Evolutionary conservation across 768 basidiomycete species (phyloP).

Genomic region (Termitomyces heimii): DNA sequence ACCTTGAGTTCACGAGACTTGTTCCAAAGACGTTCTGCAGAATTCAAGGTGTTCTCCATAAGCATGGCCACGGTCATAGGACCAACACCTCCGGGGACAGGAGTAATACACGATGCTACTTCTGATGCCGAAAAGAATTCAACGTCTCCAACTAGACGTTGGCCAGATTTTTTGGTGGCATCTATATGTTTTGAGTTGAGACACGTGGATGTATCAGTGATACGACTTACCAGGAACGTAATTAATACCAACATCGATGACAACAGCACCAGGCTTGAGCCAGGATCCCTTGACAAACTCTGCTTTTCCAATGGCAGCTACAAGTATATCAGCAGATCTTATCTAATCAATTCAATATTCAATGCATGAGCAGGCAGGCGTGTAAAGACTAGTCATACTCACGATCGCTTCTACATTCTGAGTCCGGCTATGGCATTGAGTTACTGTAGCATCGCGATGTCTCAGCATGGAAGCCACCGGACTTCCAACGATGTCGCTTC

Average conservation of each 20-base stretch:
- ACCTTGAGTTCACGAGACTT: slow-evolving; percentile 59
- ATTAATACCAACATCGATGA: slow-evolving; percentile 98
- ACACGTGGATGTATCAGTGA: not conserved
- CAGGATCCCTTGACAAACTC: slow-evolving; percentile 89
- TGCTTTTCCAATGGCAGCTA: slow-evolving; percentile 95
- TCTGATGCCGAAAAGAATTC: slow-evolving; percentile 72
- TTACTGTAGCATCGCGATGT: slow-evolving; percentile 91
- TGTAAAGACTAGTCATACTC: slow-evolving; percentile 20
- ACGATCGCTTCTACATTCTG: slow-evolving; percentile 77
- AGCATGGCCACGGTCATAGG: slow-evolving; percentile 99
- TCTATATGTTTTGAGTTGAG: slow-evolving; percentile 37
- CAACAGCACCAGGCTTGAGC: slow-evolving; percentile 92
- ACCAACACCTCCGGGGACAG: slow-evolving; percentile 97
- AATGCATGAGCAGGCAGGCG: not conserved
- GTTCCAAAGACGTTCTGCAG: slow-evolving; percentile 80
- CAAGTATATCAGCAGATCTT: slow-evolving; percentile 82
- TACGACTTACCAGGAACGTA: slow-evolving; percentile 68
- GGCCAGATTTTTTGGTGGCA: slow-evolving; percentile 87
- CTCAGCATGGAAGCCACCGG: slow-evolving; percentile 90
- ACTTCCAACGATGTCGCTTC: slow-evolving; percentile 96
- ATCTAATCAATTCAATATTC: slow-evolving; percentile 58
- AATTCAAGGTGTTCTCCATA: slow-evolving; percentile 88
- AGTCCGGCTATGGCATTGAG: slow-evolving; percentile 93
- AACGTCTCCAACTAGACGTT: slow-evolving; percentile 95
- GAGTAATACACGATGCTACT: slow-evolving; percentile 89